Conservation (phyloP, 345 rosid species). For the Linum tenue region DNA sequence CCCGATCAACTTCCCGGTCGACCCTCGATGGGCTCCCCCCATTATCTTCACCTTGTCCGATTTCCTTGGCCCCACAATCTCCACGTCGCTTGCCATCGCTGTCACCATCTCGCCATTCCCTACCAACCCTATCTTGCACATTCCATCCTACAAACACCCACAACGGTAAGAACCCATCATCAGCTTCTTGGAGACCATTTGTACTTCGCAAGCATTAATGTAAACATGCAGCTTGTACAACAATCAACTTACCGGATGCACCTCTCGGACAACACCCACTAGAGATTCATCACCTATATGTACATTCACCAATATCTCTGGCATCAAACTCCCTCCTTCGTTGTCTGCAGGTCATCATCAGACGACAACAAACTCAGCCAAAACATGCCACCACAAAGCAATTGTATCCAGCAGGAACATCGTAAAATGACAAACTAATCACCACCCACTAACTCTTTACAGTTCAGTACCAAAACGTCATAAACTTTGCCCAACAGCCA, state of each 20-base stretch:
- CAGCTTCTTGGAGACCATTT: too few species aligned
- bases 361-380: background rate
- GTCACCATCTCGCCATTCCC: constrained; percentile 52
- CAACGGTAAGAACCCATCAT: too few species aligned
- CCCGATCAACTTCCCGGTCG: constrained; percentile 79
- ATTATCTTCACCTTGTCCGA: constrained; percentile 74
- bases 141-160: constrained; percentile 52
- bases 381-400: too few species aligned
- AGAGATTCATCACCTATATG: constrained; percentile 50
- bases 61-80: constrained; percentile 65
- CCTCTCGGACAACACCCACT: constrained; percentile 71
- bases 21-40: constrained; percentile 73
- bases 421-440: too few species aligned
- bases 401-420: too few species aligned
- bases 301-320: constrained; percentile 74
- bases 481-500: too few species aligned
- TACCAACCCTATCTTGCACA: constrained; percentile 58
- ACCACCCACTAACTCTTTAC: too few species aligned
- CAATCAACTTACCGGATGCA: constrained; percentile 47
- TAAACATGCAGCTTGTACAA: too few species aligned
- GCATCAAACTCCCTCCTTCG: constrained; percentile 78
- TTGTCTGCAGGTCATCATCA: constrained; percentile 37
- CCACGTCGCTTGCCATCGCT: constrained; percentile 44
- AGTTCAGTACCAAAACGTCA: too few species aligned
- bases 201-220: too few species aligned